Evolutionary conservation across 108 stramenopile genomes (phyloP).

Genomic region (Cylindrotheca fusiformis): DNA sequence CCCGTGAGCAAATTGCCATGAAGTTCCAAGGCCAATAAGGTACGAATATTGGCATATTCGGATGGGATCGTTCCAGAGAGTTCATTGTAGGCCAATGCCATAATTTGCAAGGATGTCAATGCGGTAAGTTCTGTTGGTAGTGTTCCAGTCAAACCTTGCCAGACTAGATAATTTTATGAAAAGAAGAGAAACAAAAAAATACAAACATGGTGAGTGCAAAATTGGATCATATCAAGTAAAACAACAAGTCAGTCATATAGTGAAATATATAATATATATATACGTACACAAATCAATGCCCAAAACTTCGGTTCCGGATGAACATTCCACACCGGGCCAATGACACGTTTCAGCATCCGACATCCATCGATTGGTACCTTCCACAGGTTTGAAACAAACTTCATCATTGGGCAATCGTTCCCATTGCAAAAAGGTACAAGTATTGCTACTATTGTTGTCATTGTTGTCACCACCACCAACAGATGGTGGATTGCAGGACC

Average conservation of each 20-base stretch:
- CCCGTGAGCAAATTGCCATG: slow-evolving; percentile 47
- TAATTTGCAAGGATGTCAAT: slow-evolving; percentile 22
- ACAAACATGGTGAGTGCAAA: too few relatives aligned
- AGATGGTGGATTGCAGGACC: slow-evolving; percentile 35
- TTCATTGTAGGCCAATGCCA: slow-evolving; percentile 23
- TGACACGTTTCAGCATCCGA: slow-evolving; percentile 24
- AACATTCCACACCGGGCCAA: slow-evolving; percentile 36
- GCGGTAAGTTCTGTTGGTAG: slow-evolving; percentile 31
- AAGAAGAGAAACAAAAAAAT: too few relatives aligned
- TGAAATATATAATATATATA: too few relatives aligned
- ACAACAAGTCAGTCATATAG: too few relatives aligned
- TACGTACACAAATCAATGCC: slow-evolving; percentile 30
- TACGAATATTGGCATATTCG: slow-evolving; percentile 21
- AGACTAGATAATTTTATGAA: slow-evolving; percentile 5
- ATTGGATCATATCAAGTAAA: too few relatives aligned
- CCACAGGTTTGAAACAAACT: slow-evolving; percentile 13
- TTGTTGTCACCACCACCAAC: not conserved
- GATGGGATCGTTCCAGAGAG: slow-evolving; percentile 37
- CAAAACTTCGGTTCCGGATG: slow-evolving; percentile 7
- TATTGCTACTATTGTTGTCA: slow-evolving; percentile 1
- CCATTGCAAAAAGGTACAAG: slow-evolving; percentile 24
- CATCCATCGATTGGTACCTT: slow-evolving; percentile 31
- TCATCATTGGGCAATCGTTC: slow-evolving; percentile 7
- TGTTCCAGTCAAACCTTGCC: slow-evolving; percentile 30
- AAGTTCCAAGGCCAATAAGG: slow-evolving; percentile 41